Evolutionary conservation across 768 basidiomycete species (phyloP).

Genomic region (Russula compacta): DNA sequence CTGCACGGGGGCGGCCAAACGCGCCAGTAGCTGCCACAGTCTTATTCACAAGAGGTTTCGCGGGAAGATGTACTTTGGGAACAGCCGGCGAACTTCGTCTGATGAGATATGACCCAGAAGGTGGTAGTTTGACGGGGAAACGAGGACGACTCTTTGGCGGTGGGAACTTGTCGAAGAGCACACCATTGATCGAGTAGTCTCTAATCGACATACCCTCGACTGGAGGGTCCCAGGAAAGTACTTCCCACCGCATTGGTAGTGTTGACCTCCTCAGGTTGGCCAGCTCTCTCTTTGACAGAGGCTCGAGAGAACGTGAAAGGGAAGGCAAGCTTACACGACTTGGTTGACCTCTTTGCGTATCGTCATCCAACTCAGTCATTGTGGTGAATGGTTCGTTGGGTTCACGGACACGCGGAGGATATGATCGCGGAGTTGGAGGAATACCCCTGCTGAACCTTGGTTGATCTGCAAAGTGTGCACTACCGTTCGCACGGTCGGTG

Average conservation of each 20-base stretch:
- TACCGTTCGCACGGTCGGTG: slow-evolving; percentile 9
- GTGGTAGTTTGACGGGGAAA: slow-evolving; percentile 33
- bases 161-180: slow-evolving; percentile 46
- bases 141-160: slow-evolving; percentile 27
- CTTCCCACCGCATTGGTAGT: slow-evolving; percentile 45
- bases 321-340: slow-evolving; percentile 42
- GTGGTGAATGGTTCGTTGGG: slow-evolving; percentile 18
- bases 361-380: slow-evolving; percentile 22
- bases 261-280: slow-evolving; percentile 33
- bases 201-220: slow-evolving; percentile 52
- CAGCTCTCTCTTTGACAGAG: slow-evolving; percentile 41
- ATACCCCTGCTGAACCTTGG: slow-evolving; percentile 5
- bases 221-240: slow-evolving; percentile 64
- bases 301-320: slow-evolving; percentile 33
- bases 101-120: slow-evolving; percentile 9
- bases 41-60: slow-evolving; percentile 18
- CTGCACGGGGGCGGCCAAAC: slow-evolving; percentile 28
- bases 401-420: neutral
- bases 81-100: slow-evolving; percentile 9
- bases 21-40: slow-evolving; percentile 13
- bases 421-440: neutral
- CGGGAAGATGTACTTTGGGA: slow-evolving; percentile 36
- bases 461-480: neutral
- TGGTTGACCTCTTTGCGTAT: slow-evolving; percentile 9
- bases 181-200: slow-evolving; percentile 55